These are phyloP conservation scores for Euphrasia arctica DNA, from an alignment of 305 asterid species.

Conservation along the genomic window DNA sequence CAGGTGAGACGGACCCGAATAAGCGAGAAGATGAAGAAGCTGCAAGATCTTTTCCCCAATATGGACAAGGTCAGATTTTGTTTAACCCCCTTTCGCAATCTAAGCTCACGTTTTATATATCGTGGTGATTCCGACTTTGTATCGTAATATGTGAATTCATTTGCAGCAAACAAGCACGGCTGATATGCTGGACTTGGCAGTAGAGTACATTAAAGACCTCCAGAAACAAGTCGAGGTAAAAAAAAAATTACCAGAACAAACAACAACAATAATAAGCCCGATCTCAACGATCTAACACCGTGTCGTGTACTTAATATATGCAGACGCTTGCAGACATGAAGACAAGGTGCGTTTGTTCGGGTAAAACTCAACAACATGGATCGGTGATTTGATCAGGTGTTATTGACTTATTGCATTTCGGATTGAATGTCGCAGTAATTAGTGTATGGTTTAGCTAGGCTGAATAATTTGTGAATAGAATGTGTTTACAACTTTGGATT, in stretches of 20 bases:
- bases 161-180: conserved; percentile 92
- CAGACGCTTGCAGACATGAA: conserved; percentile 68
- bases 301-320: conserved; percentile 21
- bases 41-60: conserved; percentile 88
- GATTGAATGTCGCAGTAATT: neutral
- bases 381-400: neutral
- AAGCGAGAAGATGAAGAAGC: conserved; percentile 89
- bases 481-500: conserved; percentile 7
- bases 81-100: neutral
- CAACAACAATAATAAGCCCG: conserved; percentile 25
- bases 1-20: conserved; percentile 80
- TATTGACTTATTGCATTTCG: neutral
- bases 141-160: neutral
- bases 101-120: neutral
- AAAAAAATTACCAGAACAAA: conserved; percentile 1
- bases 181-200: conserved; percentile 90
- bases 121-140: neutral
- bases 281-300: conserved; percentile 26
- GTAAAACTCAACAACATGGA: conserved; percentile 18
- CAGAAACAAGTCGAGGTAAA: conserved; percentile 82
- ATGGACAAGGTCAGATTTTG: conserved; percentile 71
- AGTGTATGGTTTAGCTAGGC: conserved; percentile 18
- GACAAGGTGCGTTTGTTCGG: conserved; percentile 68
- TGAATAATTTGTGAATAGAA: conserved; percentile 31
- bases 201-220: conserved; percentile 82